A percentile compares a stretch with the other conserved stretches of the same genome.
phyloP scores from a whole-genome alignment of 768 basidiomycete genomes.

The Agrocybe pediades region DNA sequence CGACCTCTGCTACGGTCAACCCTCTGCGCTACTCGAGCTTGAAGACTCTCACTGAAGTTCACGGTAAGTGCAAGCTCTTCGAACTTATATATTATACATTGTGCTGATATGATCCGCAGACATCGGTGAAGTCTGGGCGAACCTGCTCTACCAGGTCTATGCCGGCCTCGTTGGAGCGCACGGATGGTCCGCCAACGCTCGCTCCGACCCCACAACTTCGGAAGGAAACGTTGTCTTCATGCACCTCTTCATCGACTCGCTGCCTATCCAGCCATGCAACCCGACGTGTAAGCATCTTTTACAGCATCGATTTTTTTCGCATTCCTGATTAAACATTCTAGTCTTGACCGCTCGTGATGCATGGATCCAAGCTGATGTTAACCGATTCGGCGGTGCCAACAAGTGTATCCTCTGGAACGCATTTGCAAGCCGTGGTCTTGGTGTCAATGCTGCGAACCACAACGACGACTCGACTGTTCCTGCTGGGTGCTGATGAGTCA shows the following conservation, averaged over 20 bases:
- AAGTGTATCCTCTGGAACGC: conserved; percentile 39
- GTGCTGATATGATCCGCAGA: conserved; percentile 6
- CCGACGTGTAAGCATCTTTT: conserved; percentile 20
- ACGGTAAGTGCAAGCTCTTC: conserved; percentile 32
- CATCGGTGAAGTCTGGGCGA: conserved; percentile 56
- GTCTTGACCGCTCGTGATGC: conserved; percentile 44
- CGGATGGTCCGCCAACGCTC: conserved; percentile 36
- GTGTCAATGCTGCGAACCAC: conserved; percentile 23
- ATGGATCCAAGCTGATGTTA: conserved; percentile 41
- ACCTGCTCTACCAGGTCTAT: conserved; percentile 41
- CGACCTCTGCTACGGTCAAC: conserved; percentile 38
- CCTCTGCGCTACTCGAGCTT: conserved; percentile 37
- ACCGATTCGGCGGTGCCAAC: conserved; percentile 38
- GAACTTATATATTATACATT: not conserved
- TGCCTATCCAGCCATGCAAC: conserved; percentile 25
- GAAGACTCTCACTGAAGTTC: conserved; percentile 39
- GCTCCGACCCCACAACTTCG: conserved; percentile 18
- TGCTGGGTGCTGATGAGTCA: not conserved
- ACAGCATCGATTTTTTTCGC: not conserved
- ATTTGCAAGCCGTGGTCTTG: conserved; percentile 42
- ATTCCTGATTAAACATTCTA: conserved; percentile 9
- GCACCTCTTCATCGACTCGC: conserved; percentile 22
- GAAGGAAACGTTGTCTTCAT: conserved; percentile 24
- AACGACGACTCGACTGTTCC: not conserved
- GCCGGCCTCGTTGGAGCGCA: conserved; percentile 33